phyloP scores from a whole-genome alignment of 2,329 filamentous ascomycete species.

The Alternaria sp. region DNA sequence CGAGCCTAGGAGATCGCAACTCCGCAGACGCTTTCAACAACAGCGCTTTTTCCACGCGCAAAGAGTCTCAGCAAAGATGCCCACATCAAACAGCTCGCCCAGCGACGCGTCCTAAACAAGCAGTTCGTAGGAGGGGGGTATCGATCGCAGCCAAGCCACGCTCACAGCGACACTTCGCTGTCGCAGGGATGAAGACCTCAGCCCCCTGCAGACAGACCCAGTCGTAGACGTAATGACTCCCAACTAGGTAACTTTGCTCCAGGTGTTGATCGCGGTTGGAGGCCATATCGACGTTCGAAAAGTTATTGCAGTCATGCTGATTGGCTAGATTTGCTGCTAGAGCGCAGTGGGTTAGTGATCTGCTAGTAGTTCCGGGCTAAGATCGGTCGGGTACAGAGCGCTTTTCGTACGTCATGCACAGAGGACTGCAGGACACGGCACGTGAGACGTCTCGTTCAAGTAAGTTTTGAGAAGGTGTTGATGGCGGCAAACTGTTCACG shows the following conservation, averaged over 20 bases:
- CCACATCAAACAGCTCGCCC: neutral
- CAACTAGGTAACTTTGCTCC: neutral
- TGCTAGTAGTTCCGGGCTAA: neutral
- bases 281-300: neutral
- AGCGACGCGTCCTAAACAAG: neutral
- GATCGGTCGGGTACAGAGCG: neutral
- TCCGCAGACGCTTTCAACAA: neutral
- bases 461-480: neutral
- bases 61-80: fast-evolving
- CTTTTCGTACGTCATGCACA: neutral
- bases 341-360: neutral
- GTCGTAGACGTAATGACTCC: neutral
- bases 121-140: neutral
- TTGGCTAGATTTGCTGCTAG: neutral
- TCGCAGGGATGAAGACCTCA: neutral
- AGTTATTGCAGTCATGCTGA: neutral
- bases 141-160: neutral
- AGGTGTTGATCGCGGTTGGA: neutral
- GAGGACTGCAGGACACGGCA: neutral
- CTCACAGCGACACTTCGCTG: neutral
- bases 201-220: neutral
- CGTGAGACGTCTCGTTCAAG: neutral
- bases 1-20: neutral
- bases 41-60: neutral
- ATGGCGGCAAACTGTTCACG: neutral